Evolutionary conservation across 805 yeast species (phyloP), one percentile per base, ranked within the genome.

Genomic region (Myxozyma sirexii): DNA sequence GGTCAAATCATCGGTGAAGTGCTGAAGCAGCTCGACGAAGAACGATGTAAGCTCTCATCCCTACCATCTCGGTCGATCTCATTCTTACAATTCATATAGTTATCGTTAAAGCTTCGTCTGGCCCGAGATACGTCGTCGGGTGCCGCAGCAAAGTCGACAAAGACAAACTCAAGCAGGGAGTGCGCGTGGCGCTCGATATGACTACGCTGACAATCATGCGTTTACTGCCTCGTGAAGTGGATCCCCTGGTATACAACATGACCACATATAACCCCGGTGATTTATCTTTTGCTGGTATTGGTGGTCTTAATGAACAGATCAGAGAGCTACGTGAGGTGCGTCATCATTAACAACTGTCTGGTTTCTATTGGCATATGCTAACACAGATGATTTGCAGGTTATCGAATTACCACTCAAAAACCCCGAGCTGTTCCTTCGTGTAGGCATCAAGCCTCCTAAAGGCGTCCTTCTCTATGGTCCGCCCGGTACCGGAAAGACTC

Each of bases 1-100:
- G 99, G 99, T 2, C 99, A 94, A 76, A 85, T 94, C 71, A 88
- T 94, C 67, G 99, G 99, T 58, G 99, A 94, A 75, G 96, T 94
- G 29, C 82, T 94, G 77, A 94, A 94, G 74, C 97, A 91, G 74
- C 80, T 94, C 69, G 96, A 93, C 64, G 96, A 90, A 53, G 99
- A 94, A 72, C 81, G 97, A 69, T 94, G 69, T 66, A 67, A 26
- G 65, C 59, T 19, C 15, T 23, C 12, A 21, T 7, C 17, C 19
- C 10, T 26, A 21, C 21, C 37, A 17, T 21, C 31, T 21, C 1
- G 6, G 26, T 47, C 29, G 5, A 21, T 69, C 24, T 37, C n/a
- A n/a, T 33, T 39, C 29, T 29, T n/a, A 37, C 7, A 33, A 39
- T 35, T 27, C 6, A 12, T 21, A 5, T 19, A 66, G 69, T 86